Base-by-base conservation (phyloP, 2,329 filamentous ascomycete species). In the Macrophomina tecta region DNA sequence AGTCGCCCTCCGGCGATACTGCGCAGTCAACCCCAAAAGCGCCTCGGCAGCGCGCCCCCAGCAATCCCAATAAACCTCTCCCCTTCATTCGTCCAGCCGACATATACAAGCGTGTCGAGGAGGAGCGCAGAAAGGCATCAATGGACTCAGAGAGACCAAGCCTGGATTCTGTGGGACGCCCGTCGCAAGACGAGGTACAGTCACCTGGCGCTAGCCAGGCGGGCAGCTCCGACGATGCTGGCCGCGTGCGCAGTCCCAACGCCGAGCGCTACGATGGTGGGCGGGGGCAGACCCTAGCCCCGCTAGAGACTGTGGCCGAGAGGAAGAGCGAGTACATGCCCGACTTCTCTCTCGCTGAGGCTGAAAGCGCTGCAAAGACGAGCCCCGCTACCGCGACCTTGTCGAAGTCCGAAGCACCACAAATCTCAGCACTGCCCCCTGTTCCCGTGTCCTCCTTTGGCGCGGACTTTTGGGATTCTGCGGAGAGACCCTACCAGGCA, bases 71-170 rank as follows among this genome's bases (percentile, higher is more conserved):
- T 60, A 89, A 89, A 71, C 76, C 86, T 0, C 78, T 87, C 23
- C 85, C 89, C 0, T 89, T 94, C 70, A 84, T 93, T 66, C 85
- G 91, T 45, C 91, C 92, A 1, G 86, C 90, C 12, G 92, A 96
- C 70, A 90, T 94, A 49, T 94, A 94, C 76, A 90, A 86, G 73
- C 87, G 90, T 5, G 83, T 90, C 76, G 87, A 87, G 63, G 89
- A 92, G 70, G 90, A 91, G 70, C 84, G 83, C 64, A 82, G 86
- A 70, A 80, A 84, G 45, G 82, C 83, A 66, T 87, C 86, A 1
- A 77, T 86, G 66, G 89, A 90, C 1, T 86, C 85, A 9, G 79
- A 83, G 23, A 81, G 86, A 62, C 85, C 86, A 5, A 88, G 84
- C 69, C 74, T 87, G 67, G 87, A 89, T 70, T 83, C 84, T 28